Conservation (phyloP, 306 rosid species). For the Quercus engelmannii region DNA sequence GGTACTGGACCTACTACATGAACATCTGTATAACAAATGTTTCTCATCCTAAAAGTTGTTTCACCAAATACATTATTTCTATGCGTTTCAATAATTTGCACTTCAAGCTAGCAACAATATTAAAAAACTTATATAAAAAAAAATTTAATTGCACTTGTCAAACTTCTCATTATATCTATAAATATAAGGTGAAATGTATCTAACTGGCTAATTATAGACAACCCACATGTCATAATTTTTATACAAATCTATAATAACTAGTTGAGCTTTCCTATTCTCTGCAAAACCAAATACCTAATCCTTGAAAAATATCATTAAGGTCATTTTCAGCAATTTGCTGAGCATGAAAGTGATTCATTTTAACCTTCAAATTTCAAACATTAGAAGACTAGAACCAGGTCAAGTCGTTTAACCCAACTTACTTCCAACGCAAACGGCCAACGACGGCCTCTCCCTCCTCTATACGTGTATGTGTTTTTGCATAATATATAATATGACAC, state of each 20-base stretch:
- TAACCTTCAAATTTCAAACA: neutral
- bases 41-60: no score
- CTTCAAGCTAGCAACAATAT: no score
- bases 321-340: neutral
- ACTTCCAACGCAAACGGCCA: conserved; percentile 30
- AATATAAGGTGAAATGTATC: neutral
- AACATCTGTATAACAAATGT: no score
- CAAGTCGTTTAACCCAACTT: conserved; percentile 28
- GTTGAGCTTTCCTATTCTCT: neutral
- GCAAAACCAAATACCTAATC: neutral
- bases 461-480: neutral
- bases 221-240: neutral
- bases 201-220: neutral
- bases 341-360: neutral
- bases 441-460: neutral
- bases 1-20: no score
- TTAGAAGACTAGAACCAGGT: conserved; percentile 14
- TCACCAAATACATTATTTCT: no score
- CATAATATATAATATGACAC: neutral
- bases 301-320: neutral
- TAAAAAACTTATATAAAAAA: no score
- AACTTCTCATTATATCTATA: no score
- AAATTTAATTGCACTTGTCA: no score
- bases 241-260: neutral
- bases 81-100: no score